Conservation (phyloP, 2,329 filamentous ascomycete species). For the Pseudogymnoascus sp. region DNA sequence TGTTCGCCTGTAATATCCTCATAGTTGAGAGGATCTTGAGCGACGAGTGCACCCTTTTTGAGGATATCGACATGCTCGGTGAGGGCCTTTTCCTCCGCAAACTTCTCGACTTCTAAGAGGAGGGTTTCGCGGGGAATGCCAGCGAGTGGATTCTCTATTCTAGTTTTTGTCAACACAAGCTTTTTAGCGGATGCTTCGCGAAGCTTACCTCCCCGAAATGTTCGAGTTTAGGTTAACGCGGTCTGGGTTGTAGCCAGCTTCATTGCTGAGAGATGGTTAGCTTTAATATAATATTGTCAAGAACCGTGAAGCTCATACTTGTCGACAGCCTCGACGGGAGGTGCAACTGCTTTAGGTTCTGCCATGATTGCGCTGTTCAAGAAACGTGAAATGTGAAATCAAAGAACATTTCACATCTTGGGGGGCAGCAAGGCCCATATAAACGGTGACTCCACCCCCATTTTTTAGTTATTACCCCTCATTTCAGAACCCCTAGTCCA, state of each 20-base stretch:
- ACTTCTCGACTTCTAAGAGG: slow-evolving; percentile 48
- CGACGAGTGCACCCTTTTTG: slow-evolving; percentile 62
- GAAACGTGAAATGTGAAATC: not conserved
- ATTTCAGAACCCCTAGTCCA: not conserved
- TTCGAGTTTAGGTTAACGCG: not conserved
- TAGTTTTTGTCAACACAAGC: slow-evolving; percentile 20
- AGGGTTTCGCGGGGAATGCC: slow-evolving; percentile 43
- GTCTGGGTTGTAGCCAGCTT: not conserved
- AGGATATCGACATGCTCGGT: slow-evolving; percentile 49
- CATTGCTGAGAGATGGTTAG: not conserved
- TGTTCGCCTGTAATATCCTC: slow-evolving; percentile 49
- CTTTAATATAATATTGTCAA: not conserved
- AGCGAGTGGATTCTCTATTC: slow-evolving; percentile 47
- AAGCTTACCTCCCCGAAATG: slow-evolving; percentile 1
- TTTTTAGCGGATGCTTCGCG: not conserved
- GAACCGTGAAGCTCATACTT: not conserved
- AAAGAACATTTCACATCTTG: not conserved
- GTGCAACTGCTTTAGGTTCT: not conserved
- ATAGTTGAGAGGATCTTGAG: slow-evolving; percentile 57
- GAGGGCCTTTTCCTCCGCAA: slow-evolving; percentile 51
- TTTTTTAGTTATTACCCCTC: not conserved
- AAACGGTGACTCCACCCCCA: not conserved
- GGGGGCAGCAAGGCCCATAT: not conserved
- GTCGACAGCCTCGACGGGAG: not conserved
- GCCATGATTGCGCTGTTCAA: not conserved